These are phyloP conservation scores for Kandelia obovata DNA, from an alignment of 345 rosid genomes.

Conservation along the genomic window DNA sequence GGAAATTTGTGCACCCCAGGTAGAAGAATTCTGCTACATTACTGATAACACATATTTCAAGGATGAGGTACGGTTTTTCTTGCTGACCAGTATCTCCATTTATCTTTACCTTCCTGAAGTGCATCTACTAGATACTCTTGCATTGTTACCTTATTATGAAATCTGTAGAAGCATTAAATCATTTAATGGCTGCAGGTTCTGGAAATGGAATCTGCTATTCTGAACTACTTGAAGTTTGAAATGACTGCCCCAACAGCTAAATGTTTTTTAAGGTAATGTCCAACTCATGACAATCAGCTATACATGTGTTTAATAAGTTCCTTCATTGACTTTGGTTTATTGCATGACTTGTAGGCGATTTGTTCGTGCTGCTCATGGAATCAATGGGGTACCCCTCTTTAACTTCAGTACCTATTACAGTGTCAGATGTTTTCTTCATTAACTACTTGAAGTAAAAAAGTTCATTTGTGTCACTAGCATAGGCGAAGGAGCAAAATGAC, in stretches of 20 bases:
- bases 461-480: too few species aligned
- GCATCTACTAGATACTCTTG: constrained; percentile 1
- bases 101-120: not conserved
- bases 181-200: constrained; percentile 50
- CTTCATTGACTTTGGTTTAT: constrained; percentile 14
- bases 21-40: constrained; percentile 87
- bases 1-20: constrained; percentile 89
- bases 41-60: constrained; percentile 91
- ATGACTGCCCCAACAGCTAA: constrained; percentile 87
- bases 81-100: too few species aligned
- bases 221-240: constrained; percentile 88
- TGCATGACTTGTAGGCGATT: constrained; percentile 57
- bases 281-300: not conserved
- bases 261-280: constrained; percentile 77
- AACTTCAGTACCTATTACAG: not conserved
- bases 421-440: not conserved
- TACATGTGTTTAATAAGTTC: not conserved
- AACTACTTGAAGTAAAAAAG: too few species aligned
- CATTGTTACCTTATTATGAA: not conserved
- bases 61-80: constrained; percentile 53
- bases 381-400: constrained; percentile 56
- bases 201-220: constrained; percentile 85
- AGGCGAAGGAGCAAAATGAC: too few species aligned
- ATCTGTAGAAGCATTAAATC: not conserved
- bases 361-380: constrained; percentile 82